Evolutionary conservation across 331 rosid genomes (phyloP), one percentile per base, ranked within the genome.

Genomic region (Acacia pycnantha): DNA sequence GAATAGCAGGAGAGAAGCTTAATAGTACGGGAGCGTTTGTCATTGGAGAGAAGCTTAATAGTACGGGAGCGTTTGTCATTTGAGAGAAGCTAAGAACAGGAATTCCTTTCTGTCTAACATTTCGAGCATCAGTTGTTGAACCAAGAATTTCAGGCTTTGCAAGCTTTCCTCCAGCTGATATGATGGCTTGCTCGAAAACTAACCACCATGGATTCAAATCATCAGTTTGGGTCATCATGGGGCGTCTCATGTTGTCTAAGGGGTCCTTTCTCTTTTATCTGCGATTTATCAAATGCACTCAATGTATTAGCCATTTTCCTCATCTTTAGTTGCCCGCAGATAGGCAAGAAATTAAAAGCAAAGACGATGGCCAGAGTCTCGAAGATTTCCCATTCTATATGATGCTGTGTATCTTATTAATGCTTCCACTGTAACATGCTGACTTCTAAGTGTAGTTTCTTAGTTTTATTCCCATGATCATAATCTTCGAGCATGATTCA

Each of bases 121-220:
- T 90, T 48, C 91, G 88, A 11, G 98, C 90, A 78, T 93, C 98
- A 0, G 97, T 93, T 22, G 97, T 93, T 44, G 99, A 88, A 77
- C 91, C 51, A 81, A 92, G 88, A 79, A 95, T 93, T 88, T 95
- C 99, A 37, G 98, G 99, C 86, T 77, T 88, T 14, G 91, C 83
- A 76, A 92, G 97, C 81, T 91, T 95, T 72, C 85, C 97, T 61
- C 98, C 97, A 19, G 85, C 90, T 8, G 91, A 87, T 41, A 82
- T 27, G 74, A 93, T 75, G 21, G 98, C 97, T 75, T 88, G 82
- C 83, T 87, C 59, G 86, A 95, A 93, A 75, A 92, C 88, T 15
- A 86, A 71, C 98, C 98, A 95, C 99, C 98, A 93, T 24, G 97
- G 94, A 84, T 93, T 95, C 46, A 94, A 93, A 79, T 87, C 94